Evolutionary conservation across 2,329 filamentous ascomycete species (phyloP).

Genomic region (Hymenoscyphus infarciens): DNA sequence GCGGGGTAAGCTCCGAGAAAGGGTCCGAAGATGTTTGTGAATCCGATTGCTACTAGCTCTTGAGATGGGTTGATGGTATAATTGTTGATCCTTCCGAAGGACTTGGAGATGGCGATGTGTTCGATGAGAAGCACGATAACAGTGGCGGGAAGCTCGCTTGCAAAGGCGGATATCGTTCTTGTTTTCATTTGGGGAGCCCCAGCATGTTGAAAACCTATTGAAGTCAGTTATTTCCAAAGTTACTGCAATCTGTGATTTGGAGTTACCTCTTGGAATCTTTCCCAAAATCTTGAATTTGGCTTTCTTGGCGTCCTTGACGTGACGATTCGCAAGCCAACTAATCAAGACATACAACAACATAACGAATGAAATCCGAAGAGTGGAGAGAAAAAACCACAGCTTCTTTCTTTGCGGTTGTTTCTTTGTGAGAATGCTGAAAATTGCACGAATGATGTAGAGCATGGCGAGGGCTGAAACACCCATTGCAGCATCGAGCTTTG

Average conservation of each 20-base stretch:
- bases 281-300: slow-evolving; percentile 73
- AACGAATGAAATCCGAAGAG: slow-evolving; percentile 84
- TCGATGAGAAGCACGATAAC: slow-evolving; percentile 93
- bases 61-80: slow-evolving; percentile 96
- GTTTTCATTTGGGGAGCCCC: slow-evolving; percentile 66
- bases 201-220: slow-evolving; percentile 73
- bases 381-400: slow-evolving; percentile 84
- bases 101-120: slow-evolving; percentile 96
- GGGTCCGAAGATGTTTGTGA: slow-evolving; percentile 84
- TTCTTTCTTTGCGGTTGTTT: slow-evolving; percentile 67
- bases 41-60: slow-evolving; percentile 89
- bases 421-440: slow-evolving; percentile 63
- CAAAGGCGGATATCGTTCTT: slow-evolving; percentile 65
- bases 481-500: slow-evolving; percentile 75
- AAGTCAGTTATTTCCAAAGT: too few species aligned
- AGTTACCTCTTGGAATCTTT: slow-evolving; percentile 72
- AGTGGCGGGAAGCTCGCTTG: slow-evolving; percentile 71
- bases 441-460: slow-evolving; percentile 71
- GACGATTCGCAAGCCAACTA: slow-evolving; percentile 78
- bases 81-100: slow-evolving; percentile 92
- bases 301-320: slow-evolving; percentile 50
- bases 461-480: slow-evolving; percentile 77
- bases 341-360: slow-evolving; percentile 90
- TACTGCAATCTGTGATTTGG: too few species aligned
- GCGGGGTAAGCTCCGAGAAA: slow-evolving; percentile 90